These are phyloP conservation scores for Candida arabinofermentans DNA, from an alignment of 805 yeast species.

Conservation along the genomic window DNA sequence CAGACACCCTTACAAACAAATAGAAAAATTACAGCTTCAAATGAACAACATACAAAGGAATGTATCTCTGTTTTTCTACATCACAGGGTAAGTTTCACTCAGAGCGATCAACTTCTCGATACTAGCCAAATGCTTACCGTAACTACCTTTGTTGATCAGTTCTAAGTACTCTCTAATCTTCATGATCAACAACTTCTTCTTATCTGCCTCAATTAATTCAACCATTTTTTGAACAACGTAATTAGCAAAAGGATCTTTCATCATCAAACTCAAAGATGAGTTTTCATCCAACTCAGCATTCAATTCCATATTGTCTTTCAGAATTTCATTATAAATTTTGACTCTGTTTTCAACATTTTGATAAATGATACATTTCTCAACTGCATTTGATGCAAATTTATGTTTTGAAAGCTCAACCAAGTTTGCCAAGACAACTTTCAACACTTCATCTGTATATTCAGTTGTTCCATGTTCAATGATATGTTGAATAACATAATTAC, in stretches of 20 bases:
- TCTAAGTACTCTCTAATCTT: conserved; percentile 79
- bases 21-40: neutral
- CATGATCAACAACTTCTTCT: conserved; percentile 64
- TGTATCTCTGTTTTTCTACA: neutral
- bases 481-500: conserved; percentile 96
- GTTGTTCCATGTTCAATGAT: conserved; percentile 78
- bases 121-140: conserved; percentile 80
- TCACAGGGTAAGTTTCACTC: conserved; percentile 38
- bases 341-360: conserved; percentile 63
- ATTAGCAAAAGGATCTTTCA: conserved; percentile 97
- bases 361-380: conserved; percentile 83
- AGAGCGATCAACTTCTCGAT: conserved; percentile 68
- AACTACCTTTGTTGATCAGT: conserved; percentile 60
- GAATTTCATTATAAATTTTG: conserved; percentile 61
- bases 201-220: conserved; percentile 68
- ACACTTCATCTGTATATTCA: conserved; percentile 53
- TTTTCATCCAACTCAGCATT: conserved; percentile 51
- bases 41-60: neutral
- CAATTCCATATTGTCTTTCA: conserved; percentile 44
- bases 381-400: conserved; percentile 96
- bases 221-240: conserved; percentile 94
- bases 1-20: neutral
- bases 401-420: conserved; percentile 82
- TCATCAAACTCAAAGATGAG: conserved; percentile 80
- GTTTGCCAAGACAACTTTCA: conserved; percentile 60